Evolutionary conservation across 139 green algal genomes (phyloP), one percentile per base, ranked within the genome.

Genomic region (Chlamydomonas applanata): DNA sequence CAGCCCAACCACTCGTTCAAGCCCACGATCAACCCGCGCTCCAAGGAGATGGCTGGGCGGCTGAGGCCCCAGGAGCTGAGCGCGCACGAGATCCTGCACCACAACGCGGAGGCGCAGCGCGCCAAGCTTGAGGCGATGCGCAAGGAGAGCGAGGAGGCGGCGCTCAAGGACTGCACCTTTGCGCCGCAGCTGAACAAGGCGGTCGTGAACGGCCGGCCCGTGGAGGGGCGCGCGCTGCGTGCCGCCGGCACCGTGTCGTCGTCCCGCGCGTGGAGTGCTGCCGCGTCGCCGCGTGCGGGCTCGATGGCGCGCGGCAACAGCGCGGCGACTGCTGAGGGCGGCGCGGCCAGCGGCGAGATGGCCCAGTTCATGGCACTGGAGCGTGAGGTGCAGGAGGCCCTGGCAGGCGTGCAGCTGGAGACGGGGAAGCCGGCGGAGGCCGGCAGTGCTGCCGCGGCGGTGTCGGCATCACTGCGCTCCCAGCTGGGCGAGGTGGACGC

Each of bases 81-180:
- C 24, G 60, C 65, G 5, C 69, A 76, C 44, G 79, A 81, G 70
- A 36, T 85, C 45, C 71, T 85, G 53, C 74, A 85, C 70, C 63
- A 75, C 46, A 45, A 52, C 27, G 29, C 29, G 30, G 67, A 73
- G 27, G 46, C 61, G 44, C 25, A 64, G 53, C 70, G 74, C 53
- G 75, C 80, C 63, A 78, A 79, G 27, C 80, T 84, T 49, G 79
- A 86, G 73, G 70, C 75, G 64, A 69, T 83, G 75, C 71, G 84
- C 1, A 67, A 70, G 11, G 76, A 85, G 36, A 82, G 86, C 40
- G 83, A 85, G 69, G 84, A 82, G 29, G 72, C 69, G n/a, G 72
- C 69, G 29, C 35, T 82, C 56, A 35, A 24, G 36, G 82, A 83
- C 44, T 92, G 83, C 80, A 93, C 87, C 62, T 95, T 95, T 69